Conservation (phyloP, 352 stramenopile genomes). For the Globisporangium cederbergense region DNA sequence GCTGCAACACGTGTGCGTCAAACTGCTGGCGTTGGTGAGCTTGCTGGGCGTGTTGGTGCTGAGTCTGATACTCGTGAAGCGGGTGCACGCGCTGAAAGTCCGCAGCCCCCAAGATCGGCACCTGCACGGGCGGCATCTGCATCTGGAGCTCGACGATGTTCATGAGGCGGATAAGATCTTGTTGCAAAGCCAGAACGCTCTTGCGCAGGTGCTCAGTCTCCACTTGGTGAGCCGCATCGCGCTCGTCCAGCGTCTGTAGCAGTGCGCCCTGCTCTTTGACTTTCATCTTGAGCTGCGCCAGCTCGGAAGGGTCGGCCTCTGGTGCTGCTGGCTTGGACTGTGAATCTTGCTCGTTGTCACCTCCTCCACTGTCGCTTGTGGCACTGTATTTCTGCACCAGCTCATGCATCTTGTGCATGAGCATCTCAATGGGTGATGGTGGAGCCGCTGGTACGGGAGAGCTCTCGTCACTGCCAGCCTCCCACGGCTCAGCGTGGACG, state of each 20-base stretch:
- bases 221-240: constrained; percentile 27
- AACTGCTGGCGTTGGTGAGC: not conserved
- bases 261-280: constrained; percentile 29
- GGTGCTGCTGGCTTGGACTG: not conserved
- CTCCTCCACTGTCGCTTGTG: not conserved
- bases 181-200: constrained; percentile 65
- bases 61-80: not conserved
- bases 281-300: constrained; percentile 22
- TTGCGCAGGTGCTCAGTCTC: constrained; percentile 56
- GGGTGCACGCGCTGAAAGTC: not conserved
- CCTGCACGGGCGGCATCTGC: constrained; percentile 43
- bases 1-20: not conserved
- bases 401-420: constrained; percentile 58
- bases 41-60: not conserved
- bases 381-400: constrained; percentile 45
- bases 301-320: not conserved
- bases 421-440: constrained; percentile 39
- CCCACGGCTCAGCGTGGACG: not conserved
- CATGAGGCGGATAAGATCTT: constrained; percentile 73
- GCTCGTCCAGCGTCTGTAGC: constrained; percentile 27
- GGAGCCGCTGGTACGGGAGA: not conserved
- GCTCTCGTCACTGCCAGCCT: not conserved
- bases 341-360: not conserved
- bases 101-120: constrained; percentile 11
- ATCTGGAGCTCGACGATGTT: constrained; percentile 78